Evolutionary conservation across 2,329 filamentous ascomycete genomes (phyloP), one percentile per base, ranked within the genome.

Genomic region (Penicillium griseofulvum): DNA sequence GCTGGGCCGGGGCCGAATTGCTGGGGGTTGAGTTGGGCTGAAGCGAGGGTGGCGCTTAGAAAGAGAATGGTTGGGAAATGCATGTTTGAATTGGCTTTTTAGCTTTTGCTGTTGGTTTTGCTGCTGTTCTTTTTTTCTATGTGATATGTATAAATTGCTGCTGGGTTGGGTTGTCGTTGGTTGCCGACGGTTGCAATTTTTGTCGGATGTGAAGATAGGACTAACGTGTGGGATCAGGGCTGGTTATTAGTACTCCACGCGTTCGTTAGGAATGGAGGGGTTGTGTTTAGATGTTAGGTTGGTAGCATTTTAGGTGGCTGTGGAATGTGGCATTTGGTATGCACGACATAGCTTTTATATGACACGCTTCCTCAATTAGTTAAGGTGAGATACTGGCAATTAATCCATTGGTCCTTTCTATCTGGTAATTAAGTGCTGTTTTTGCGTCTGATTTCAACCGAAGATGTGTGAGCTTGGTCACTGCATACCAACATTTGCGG

Each of bases 21-120:
- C 14, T 17, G 33, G 22, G 24, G 16, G 36, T 19, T 24, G 31
- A 22, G 26, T n/a, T 46, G 47, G 2, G 44, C 52, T 4, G 52
- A 54, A 14, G 58, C 61, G 12, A 67, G 48, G 14, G 60, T 48
- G 38, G 58, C 56, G 50, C 58, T 45, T 28, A 65, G 37, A 43
- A 63, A 43, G 19, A 62, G 22, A 10, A 61, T 19, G 17, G 55
- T 36, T 19, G 59, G 44, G 44, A 66, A 24, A 16, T 58, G 57
- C 65, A 67, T 67, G 14, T 39, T 58, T 39, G 9, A 16, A 29
- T 43, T 37, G 26, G 7, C 1, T 0, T 29, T 24, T 22, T 1
- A 12, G 1, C 3, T 37, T 2, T 45, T 17, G 10, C 10, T 31
- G 24, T 1, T 38, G 7, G 11, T 14, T 12, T 19, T 38, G 29